A percentile compares a stretch with the other conserved stretches of the same genome.
Evolutionary conservation across 2,329 filamentous ascomycete genomes (phyloP).

Genomic region (Trichoderma semiorbis): DNA sequence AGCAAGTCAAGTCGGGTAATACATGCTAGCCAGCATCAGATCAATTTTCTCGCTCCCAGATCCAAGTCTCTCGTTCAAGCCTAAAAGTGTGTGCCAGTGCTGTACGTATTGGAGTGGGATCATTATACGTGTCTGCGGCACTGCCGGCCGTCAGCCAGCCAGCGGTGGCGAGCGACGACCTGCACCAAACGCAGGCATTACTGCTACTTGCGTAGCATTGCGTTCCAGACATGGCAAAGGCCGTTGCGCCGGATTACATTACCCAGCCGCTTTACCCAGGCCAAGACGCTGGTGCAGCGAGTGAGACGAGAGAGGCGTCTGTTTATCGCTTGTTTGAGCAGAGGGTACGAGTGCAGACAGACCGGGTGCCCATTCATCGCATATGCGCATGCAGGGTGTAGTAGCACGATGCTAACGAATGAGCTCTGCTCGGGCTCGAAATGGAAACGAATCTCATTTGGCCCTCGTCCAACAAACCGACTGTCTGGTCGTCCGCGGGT

Average conservation of each 20-base stretch:
- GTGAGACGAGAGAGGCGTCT: neutral
- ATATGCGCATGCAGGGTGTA: neutral
- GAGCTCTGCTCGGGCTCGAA: neutral
- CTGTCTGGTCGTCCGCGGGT: neutral
- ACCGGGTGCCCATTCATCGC: neutral
- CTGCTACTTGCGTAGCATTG: constrained; percentile 4
- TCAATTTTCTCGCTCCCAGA: neutral
- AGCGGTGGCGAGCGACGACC: constrained; percentile 2
- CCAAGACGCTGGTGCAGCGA: constrained; percentile 6
- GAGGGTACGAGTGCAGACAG: neutral
- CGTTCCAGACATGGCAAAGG: constrained; percentile 11
- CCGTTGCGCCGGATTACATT: constrained; percentile 1
- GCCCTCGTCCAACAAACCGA: neutral
- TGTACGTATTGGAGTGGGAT: neutral
- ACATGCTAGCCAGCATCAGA: neutral
- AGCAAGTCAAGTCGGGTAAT: neutral
- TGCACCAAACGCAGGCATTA: neutral
- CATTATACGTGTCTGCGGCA: constrained; percentile 2
- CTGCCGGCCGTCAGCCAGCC: constrained; percentile 14
- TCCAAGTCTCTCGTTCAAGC: neutral
- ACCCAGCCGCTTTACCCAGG: constrained; percentile 2
- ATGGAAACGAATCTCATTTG: neutral
- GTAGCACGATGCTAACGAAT: neutral
- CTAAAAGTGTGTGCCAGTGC: neutral
- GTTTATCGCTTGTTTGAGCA: constrained; percentile 2